These are phyloP conservation scores for Blepharisma stoltei DNA, from an alignment of 73 alveolate genomes.

Conservation along the genomic window DNA sequence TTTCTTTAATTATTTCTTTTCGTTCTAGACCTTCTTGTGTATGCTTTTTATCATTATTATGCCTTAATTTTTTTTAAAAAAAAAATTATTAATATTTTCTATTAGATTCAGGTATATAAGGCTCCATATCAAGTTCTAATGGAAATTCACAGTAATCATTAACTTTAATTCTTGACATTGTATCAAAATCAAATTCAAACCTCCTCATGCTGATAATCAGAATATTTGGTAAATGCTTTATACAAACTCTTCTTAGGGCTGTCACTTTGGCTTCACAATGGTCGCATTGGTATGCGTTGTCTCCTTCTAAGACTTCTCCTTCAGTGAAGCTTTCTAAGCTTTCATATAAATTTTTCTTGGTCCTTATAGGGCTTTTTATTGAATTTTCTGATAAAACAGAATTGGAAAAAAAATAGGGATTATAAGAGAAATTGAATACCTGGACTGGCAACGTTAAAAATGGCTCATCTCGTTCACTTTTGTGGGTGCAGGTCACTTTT, in stretches of 20 bases:
- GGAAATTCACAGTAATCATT: slow-evolving; percentile 98
- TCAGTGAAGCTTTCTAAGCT: slow-evolving; percentile 84
- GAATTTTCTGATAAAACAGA: too few relatives aligned
- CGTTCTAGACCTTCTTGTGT: slow-evolving; percentile 91
- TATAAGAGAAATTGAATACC: not conserved
- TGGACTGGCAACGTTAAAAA: slow-evolving; percentile 6
- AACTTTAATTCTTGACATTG: slow-evolving; percentile 85
- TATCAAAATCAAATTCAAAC: slow-evolving; percentile 93
- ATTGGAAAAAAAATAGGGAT: not conserved
- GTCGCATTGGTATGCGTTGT: slow-evolving; percentile 91
- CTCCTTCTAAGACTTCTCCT: slow-evolving; percentile 97
- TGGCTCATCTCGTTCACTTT: slow-evolving; percentile 80
- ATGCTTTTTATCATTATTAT: too few relatives aligned
- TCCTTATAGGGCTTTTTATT: too few relatives aligned
- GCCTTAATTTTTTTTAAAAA: too few relatives aligned
- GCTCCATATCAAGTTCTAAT: slow-evolving; percentile 83
- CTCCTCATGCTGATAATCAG: slow-evolving; percentile 89
- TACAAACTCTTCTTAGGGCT: slow-evolving; percentile 88
- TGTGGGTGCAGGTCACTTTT: slow-evolving; percentile 72
- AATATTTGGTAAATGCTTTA: slow-evolving; percentile 86
- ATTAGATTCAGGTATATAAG: too few relatives aligned
- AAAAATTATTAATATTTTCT: too few relatives aligned
- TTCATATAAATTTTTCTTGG: slow-evolving; percentile 85
- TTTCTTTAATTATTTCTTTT: slow-evolving; percentile 66
- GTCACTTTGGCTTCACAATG: slow-evolving; percentile 88